phyloP scores from a whole-genome alignment of 495 filamentous ascomycete species.

The Tuber microsphaerosporum region DNA sequence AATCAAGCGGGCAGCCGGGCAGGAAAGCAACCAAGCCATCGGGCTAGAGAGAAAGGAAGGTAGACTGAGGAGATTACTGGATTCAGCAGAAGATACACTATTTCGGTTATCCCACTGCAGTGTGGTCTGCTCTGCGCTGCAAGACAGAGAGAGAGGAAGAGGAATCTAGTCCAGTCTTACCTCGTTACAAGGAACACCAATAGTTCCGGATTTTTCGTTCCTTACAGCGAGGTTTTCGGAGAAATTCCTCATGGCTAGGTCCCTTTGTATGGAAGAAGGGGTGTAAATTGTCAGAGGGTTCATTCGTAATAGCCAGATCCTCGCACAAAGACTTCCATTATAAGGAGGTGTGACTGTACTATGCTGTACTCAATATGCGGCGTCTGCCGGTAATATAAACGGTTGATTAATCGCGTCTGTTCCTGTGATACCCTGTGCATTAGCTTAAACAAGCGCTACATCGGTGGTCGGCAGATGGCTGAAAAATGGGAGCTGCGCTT shows the following conservation, averaged over 20 bases:
- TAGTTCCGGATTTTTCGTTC: no score
- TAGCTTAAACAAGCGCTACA: background rate
- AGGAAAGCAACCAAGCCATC: background rate
- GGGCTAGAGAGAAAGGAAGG: background rate
- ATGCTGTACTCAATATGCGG: background rate
- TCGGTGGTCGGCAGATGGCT: background rate
- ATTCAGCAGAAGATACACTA: background rate
- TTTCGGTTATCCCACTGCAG: background rate
- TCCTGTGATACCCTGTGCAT: background rate
- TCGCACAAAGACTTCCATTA: no score
- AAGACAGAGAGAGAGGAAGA: background rate
- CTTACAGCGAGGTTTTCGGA: no score
- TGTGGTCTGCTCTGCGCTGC: background rate
- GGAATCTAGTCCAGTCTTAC: background rate
- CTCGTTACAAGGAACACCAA: no score
- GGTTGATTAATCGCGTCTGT: background rate
- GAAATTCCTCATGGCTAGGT: no score
- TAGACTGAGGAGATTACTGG: background rate
- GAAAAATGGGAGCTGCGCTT: background rate
- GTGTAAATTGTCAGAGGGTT: no score
- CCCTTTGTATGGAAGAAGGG: no score
- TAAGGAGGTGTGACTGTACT: no score
- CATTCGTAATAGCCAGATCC: no score
- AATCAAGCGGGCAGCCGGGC: background rate
- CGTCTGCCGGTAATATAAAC: background rate